A percentile compares a stretch with the other conserved stretches of the same genome.
Evolutionary conservation across 2,329 filamentous ascomycete species (phyloP).

Genomic region (Rugonectria rugulosa): DNA sequence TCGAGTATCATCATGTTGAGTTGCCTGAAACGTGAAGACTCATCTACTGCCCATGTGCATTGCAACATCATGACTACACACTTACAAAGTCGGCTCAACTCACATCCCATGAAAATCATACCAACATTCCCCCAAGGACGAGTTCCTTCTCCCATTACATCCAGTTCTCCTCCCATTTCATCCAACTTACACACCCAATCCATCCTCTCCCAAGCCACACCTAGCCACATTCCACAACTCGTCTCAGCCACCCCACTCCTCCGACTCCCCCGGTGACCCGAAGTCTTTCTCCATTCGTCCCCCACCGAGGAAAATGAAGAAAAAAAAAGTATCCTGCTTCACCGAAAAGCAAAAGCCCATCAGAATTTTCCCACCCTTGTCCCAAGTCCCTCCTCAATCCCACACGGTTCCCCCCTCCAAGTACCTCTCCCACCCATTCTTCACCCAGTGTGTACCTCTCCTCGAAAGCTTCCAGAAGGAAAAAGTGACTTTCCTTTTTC

Average conservation of each 20-base stretch:
- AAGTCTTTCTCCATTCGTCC: not conserved
- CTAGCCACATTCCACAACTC: not conserved
- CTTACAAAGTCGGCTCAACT: too few species aligned
- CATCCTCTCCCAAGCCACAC: not conserved
- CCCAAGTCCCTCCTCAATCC: conserved; percentile 12
- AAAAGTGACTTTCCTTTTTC: conserved; percentile 11
- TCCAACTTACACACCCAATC: not conserved
- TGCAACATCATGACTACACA: too few species aligned
- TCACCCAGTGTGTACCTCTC: not conserved
- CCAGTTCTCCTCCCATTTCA: not conserved
- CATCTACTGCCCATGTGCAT: too few species aligned
- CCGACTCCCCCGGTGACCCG: not conserved
- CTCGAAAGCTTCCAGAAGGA: conserved; percentile 6
- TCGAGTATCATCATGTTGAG: too few species aligned
- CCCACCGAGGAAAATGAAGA: too few species aligned
- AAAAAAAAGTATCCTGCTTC: too few species aligned
- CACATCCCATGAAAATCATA: too few species aligned
- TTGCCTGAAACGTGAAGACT: too few species aligned
- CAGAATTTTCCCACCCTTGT: conserved; percentile 14
- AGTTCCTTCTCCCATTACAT: too few species aligned
- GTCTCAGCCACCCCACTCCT: too few species aligned
- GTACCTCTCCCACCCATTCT: not conserved
- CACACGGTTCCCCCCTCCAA: conserved; percentile 16
- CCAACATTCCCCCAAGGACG: too few species aligned
- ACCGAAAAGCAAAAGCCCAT: not conserved